Evolutionary conservation across 2,329 filamentous ascomycete species (phyloP), one percentile per base, ranked within the genome.

Genomic region (Cordyceps fumosorosea): DNA sequence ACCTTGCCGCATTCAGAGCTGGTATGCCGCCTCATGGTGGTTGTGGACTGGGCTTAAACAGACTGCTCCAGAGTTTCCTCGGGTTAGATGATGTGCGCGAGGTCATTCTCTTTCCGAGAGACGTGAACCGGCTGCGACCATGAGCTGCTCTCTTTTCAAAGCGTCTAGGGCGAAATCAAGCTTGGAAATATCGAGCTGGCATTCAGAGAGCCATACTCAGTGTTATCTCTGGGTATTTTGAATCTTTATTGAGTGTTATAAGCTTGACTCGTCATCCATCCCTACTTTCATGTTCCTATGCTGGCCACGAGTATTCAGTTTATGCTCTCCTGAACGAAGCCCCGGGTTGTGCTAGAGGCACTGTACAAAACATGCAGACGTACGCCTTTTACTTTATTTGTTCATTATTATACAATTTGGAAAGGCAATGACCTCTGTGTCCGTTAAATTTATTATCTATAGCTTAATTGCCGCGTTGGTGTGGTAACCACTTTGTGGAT

Each of bases 11-110:
- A 2, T 56, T 56, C 42, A 45, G 24, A 11, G 54, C 54, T n/a
- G 54, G 54, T 18, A 56, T 56, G 54, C 54, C 54, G 26, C 54
- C 40, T n/a, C 54, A 56, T 12, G 54, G 54, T 11, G 54, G 54
- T 26, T 56, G 54, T 24, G 54, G 54, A 5, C 24, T 56, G 6
- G 54, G 54, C 42, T 20, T 56, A 42, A 56, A 56, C 18, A 32
- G 54, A 34, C 42, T 56, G 6, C 26, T 56, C 11, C 54, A 56
- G 40, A 56, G 54, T 26, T 24, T 56, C n/a, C 54, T 56, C 26
- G 54, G 54, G 12, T 24, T 56, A 42, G 2, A 47, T 8, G 54
- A 56, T 24, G 54, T 56, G 22, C 54, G 54, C 12, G 54, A 56
- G 42, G 42, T 18, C 18, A 56, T 56, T 20, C 5, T 56, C 2